Percentiles rank a stretch among this genome's conserved stretches.
These are phyloP conservation scores for Aureobasidium namibiae DNA, from an alignment of 2,329 filamentous ascomycete species.

Conservation along the genomic window DNA sequence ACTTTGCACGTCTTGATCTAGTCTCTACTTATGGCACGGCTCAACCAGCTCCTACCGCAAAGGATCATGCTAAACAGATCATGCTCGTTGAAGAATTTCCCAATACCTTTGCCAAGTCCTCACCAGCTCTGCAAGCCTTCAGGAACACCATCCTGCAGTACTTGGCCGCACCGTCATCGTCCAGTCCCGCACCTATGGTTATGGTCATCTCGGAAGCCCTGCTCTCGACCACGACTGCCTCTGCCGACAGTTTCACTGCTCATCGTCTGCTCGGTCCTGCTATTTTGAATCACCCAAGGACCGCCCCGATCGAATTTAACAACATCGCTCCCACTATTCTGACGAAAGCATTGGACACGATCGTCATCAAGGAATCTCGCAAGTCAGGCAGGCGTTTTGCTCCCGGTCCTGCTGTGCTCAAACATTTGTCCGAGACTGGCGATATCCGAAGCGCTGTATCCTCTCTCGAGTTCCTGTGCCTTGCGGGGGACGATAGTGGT, in stretches of 20 bases:
- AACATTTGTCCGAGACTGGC: constrained; percentile 73
- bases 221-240: constrained; percentile 73
- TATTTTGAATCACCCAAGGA: constrained; percentile 71
- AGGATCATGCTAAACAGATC: constrained; percentile 26
- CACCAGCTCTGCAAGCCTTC: constrained; percentile 44
- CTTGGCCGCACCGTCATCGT: constrained; percentile 46
- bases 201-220: constrained; percentile 89
- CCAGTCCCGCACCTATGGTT: constrained; percentile 44
- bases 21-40: constrained; percentile 8
- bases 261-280: constrained; percentile 83
- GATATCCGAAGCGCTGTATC: constrained; percentile 91
- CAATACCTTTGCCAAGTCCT: constrained; percentile 39
- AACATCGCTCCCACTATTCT: constrained; percentile 79
- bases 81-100: constrained; percentile 44
- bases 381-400: constrained; percentile 67
- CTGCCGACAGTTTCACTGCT: constrained; percentile 85
- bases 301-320: constrained; percentile 84
- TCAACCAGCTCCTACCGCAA: constrained; percentile 6
- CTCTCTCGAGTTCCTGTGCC: constrained; percentile 82
- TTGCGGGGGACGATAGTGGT: constrained; percentile 66
- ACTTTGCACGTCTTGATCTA: constrained; percentile 64
- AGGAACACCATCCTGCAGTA: constrained; percentile 67
- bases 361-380: constrained; percentile 77
- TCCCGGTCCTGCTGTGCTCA: constrained; percentile 70
- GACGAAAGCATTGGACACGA: constrained; percentile 70